Evolutionary conservation across 768 basidiomycete genomes (phyloP).

Genomic region (Termitomyces sp.): DNA sequence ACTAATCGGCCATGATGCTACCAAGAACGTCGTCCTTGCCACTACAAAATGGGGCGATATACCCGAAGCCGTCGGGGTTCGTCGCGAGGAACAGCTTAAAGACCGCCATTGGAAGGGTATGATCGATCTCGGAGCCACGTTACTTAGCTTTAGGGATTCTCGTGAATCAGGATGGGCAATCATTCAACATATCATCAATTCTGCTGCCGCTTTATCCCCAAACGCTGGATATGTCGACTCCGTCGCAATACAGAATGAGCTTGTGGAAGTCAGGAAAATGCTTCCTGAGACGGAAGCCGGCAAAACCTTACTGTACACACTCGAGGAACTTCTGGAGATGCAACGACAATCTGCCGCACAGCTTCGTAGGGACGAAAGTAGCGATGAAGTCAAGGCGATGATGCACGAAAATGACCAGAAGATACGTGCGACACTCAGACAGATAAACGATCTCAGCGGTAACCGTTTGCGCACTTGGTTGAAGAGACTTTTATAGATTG

Average conservation of each 20-base stretch:
- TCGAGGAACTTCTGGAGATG: slow-evolving; percentile 12
- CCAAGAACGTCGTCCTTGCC: slow-evolving; percentile 13
- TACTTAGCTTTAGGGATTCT: slow-evolving; percentile 6
- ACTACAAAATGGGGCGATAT: slow-evolving; percentile 14
- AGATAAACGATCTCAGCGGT: slow-evolving; percentile 12
- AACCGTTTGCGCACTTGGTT: slow-evolving; percentile 7
- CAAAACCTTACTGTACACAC: slow-evolving; percentile 12
- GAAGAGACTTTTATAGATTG: slow-evolving; percentile 2
- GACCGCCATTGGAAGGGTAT: slow-evolving; percentile 10
- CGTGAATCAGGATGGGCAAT: slow-evolving; percentile 7
- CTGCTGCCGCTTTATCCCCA: neutral
- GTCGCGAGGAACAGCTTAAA: slow-evolving; percentile 8
- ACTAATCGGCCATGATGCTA: slow-evolving; percentile 10
- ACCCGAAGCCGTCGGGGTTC: neutral
- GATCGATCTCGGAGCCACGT: slow-evolving; percentile 7
- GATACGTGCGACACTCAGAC: slow-evolving; percentile 15
- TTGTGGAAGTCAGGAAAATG: slow-evolving; percentile 16
- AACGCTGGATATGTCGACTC: slow-evolving; percentile 7
- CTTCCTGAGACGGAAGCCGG: slow-evolving; percentile 22
- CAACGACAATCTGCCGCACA: slow-evolving; percentile 5
- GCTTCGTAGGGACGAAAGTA: slow-evolving; percentile 5
- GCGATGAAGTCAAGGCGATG: slow-evolving; percentile 10
- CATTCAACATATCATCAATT: slow-evolving; percentile 7
- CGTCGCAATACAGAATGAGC: slow-evolving; percentile 20
- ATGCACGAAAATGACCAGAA: slow-evolving; percentile 12